Evolutionary conservation across 768 basidiomycete species (phyloP).

Genomic region (Boletus fagicola): DNA sequence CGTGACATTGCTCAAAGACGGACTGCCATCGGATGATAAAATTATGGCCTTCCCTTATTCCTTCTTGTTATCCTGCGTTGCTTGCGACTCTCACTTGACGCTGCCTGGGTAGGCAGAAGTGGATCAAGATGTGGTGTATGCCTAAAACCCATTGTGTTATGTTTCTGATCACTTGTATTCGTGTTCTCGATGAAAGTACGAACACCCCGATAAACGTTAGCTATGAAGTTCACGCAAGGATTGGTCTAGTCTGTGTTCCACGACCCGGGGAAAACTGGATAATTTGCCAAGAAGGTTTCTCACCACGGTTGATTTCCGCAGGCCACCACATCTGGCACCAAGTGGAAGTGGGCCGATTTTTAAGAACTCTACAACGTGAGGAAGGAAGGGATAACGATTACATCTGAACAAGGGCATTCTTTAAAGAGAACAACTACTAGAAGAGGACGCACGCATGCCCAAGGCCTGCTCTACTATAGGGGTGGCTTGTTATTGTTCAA

Average conservation of each 20-base stretch:
- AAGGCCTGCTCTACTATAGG: constrained; percentile 2
- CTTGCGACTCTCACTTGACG: not conserved
- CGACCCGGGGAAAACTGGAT: not conserved
- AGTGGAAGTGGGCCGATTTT: not conserved
- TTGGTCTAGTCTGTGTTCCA: not conserved
- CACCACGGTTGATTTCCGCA: not conserved
- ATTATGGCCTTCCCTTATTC: not conserved
- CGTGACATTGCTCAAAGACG: not conserved
- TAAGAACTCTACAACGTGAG: too few relatives aligned
- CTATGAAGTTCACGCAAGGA: too few relatives aligned
- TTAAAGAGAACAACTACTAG: not conserved
- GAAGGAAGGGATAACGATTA: not conserved
- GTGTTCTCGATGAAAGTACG: too few relatives aligned
- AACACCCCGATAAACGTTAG: too few relatives aligned
- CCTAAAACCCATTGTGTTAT: not conserved
- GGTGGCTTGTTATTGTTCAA: constrained; percentile 40
- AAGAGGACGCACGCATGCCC: not conserved
- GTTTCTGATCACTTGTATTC: not conserved
- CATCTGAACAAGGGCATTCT: not conserved
- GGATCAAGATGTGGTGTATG: too few relatives aligned
- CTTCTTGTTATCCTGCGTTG: too few relatives aligned
- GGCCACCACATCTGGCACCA: not conserved
- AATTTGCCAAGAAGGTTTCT: not conserved
- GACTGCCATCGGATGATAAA: not conserved
- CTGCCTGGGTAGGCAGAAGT: not conserved